phyloP scores from a whole-genome alignment of 2,329 filamentous ascomycete species.

The Stachybotrys echinatus region DNA sequence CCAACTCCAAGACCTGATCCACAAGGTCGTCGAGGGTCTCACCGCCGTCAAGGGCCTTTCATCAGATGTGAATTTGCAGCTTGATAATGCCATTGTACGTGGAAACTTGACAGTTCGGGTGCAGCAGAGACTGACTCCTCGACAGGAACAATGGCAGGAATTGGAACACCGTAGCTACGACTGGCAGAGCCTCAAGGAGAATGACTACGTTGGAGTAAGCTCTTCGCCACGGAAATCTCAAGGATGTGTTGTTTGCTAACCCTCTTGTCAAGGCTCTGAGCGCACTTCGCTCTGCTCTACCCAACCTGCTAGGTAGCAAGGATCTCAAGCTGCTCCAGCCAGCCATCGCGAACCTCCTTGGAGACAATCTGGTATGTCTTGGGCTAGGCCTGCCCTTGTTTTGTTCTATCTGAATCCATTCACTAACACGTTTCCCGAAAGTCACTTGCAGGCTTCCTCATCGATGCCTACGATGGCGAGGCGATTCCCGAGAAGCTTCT shows the following conservation, averaged over 20 bases:
- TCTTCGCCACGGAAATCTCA: background rate
- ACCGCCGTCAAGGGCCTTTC: background rate
- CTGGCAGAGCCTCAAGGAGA: background rate
- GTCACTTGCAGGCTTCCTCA: slow-evolving; percentile 3
- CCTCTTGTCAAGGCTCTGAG: background rate
- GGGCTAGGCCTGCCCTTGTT: background rate
- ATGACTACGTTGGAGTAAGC: slow-evolving; percentile 1
- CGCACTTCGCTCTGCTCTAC: background rate
- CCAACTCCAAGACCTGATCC: slow-evolving; percentile 1
- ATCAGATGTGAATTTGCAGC: background rate
- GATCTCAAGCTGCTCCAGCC: background rate
- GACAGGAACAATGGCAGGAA: background rate
- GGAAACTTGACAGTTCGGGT: background rate
- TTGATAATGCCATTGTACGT: slow-evolving; percentile 3
- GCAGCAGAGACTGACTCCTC: background rate
- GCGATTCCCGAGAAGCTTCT: slow-evolving; percentile 1
- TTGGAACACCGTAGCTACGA: background rate
- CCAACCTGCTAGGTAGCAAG: background rate
- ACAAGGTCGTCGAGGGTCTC: background rate
- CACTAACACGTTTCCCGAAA: background rate
- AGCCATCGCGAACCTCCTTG: background rate
- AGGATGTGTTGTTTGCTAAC: no score
- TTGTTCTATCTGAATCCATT: background rate
- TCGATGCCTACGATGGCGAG: background rate
- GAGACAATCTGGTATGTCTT: slow-evolving; percentile 2